Evolutionary conservation across 2,329 filamentous ascomycete genomes (phyloP).

Genomic region (Diplodia corticola): DNA sequence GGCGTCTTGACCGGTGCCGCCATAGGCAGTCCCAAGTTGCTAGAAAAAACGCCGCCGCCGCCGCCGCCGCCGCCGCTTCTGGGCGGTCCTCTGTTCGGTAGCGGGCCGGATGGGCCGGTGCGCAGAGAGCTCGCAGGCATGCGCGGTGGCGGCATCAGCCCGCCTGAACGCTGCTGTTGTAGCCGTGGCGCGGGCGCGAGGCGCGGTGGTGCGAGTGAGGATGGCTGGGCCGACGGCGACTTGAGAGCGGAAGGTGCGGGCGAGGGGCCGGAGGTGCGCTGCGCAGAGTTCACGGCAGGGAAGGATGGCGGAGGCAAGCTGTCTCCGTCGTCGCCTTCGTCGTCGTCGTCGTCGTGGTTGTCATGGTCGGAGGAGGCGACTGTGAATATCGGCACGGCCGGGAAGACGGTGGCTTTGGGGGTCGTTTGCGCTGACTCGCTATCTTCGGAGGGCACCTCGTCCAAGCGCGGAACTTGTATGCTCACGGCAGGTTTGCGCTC

Average conservation of each 20-base stretch:
- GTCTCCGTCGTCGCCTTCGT: conserved; percentile 35
- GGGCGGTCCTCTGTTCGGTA: conserved; percentile 48
- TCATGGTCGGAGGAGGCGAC: conserved; percentile 33
- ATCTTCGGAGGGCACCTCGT: conserved; percentile 14
- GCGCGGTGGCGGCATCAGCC: conserved; percentile 37
- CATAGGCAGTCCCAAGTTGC: conserved; percentile 38
- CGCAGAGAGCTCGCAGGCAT: conserved; percentile 39
- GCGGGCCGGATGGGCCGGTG: conserved; percentile 49
- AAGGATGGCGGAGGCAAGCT: conserved; percentile 45
- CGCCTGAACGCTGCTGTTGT: neutral
- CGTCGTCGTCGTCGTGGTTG: conserved; percentile 30
- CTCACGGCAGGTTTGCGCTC: neutral
- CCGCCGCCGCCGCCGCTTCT: conserved; percentile 36
- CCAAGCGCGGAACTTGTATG: conserved; percentile 24
- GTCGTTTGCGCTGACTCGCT: conserved; percentile 21
- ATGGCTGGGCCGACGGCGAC: neutral
- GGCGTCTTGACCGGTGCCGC: conserved; percentile 39
- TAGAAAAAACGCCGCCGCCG: conserved; percentile 41
- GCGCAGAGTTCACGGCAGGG: conserved; percentile 49
- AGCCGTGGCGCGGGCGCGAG: conserved; percentile 28
- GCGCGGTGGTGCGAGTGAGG: conserved; percentile 33
- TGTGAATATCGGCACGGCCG: conserved; percentile 34
- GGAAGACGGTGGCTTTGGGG: conserved; percentile 19
- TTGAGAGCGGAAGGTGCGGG: conserved; percentile 26
- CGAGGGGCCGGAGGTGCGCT: conserved; percentile 40